Conservation (phyloP, 768 basidiomycete genomes). For the Ephemerocybe angulata region DNA sequence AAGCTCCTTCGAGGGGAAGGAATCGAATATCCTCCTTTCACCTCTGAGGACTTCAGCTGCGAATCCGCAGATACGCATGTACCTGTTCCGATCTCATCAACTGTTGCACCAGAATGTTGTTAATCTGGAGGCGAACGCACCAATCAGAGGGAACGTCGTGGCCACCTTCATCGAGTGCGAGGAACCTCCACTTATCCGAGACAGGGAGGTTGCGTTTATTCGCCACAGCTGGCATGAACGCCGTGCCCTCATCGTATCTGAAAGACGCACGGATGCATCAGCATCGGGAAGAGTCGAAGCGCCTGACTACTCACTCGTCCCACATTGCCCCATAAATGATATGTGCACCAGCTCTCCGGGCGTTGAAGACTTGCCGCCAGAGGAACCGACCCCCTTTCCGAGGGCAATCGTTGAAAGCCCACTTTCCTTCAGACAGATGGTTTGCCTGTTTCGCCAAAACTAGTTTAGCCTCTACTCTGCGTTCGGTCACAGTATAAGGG, state of each 20-base stretch:
- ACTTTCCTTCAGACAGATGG: slow-evolving; percentile 68
- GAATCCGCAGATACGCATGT: slow-evolving; percentile 75
- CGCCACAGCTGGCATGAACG: slow-evolving; percentile 69
- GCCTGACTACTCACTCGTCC: slow-evolving; percentile 79
- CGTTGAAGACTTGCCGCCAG: slow-evolving; percentile 76
- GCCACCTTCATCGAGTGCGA: slow-evolving; percentile 78
- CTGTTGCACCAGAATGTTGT: not conserved
- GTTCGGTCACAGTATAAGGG: slow-evolving; percentile 5
- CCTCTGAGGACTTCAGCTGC: slow-evolving; percentile 64
- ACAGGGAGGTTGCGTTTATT: slow-evolving; percentile 57
- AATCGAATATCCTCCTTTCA: slow-evolving; percentile 58
- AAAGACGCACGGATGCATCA: too few relatives aligned
- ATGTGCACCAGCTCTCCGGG: slow-evolving; percentile 54
- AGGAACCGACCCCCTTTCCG: slow-evolving; percentile 74
- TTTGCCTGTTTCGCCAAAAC: slow-evolving; percentile 44
- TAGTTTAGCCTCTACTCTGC: too few relatives aligned
- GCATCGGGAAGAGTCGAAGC: too few relatives aligned
- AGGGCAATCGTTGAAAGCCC: slow-evolving; percentile 68
- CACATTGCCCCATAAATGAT: slow-evolving; percentile 84
- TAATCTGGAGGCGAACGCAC: slow-evolving; percentile 37
- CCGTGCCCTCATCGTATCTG: slow-evolving; percentile 84
- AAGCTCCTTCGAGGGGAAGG: slow-evolving; percentile 67
- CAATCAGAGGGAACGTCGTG: slow-evolving; percentile 77
- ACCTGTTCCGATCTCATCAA: slow-evolving; percentile 36
- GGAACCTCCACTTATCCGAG: slow-evolving; percentile 53